phyloP scores from a whole-genome alignment of 2,329 filamentous ascomycete species.

The Iodosphaeria phyllophila region DNA sequence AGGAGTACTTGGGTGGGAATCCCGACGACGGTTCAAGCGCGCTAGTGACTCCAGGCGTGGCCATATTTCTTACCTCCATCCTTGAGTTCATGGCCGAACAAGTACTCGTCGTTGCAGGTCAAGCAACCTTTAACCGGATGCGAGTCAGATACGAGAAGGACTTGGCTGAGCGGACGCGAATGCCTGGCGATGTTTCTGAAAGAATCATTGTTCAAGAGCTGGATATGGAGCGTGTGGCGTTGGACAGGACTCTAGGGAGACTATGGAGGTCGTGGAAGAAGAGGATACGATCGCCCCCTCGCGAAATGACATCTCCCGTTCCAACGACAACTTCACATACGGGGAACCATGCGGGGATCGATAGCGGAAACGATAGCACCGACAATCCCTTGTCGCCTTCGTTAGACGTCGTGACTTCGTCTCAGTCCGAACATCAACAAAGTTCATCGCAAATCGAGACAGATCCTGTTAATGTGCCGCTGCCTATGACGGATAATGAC shows the following conservation, averaged over 20 bases:
- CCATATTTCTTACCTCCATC: slow-evolving; percentile 90
- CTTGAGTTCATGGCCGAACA: slow-evolving; percentile 89
- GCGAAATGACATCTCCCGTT: too few relatives aligned
- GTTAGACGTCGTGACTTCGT: too few relatives aligned
- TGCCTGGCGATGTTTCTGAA: slow-evolving; percentile 32
- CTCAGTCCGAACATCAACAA: slow-evolving; percentile 2
- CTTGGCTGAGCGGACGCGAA: slow-evolving; percentile 29
- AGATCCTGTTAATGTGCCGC: slow-evolving; percentile 42
- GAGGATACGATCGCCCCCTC: slow-evolving; percentile 46
- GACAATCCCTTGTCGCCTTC: slow-evolving; percentile 6
- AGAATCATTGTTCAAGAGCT: slow-evolving; percentile 70
- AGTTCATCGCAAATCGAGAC: slow-evolving; percentile 4
- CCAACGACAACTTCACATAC: slow-evolving; percentile 24
- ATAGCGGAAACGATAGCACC: too few relatives aligned
- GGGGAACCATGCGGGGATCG: too few relatives aligned
- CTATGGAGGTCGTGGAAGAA: slow-evolving; percentile 96
- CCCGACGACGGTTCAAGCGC: slow-evolving; percentile 40
- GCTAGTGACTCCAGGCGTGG: slow-evolving; percentile 71
- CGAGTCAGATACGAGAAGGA: slow-evolving; percentile 39
- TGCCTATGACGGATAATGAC: slow-evolving; percentile 49
- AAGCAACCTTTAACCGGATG: slow-evolving; percentile 59
- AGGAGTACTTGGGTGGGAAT: slow-evolving; percentile 50
- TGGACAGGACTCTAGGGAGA: slow-evolving; percentile 74
- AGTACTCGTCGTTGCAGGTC: slow-evolving; percentile 68
- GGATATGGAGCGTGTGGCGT: slow-evolving; percentile 82